Conservation (phyloP, 2,329 filamentous ascomycete genomes). For the Cercospora berteroae region DNA sequence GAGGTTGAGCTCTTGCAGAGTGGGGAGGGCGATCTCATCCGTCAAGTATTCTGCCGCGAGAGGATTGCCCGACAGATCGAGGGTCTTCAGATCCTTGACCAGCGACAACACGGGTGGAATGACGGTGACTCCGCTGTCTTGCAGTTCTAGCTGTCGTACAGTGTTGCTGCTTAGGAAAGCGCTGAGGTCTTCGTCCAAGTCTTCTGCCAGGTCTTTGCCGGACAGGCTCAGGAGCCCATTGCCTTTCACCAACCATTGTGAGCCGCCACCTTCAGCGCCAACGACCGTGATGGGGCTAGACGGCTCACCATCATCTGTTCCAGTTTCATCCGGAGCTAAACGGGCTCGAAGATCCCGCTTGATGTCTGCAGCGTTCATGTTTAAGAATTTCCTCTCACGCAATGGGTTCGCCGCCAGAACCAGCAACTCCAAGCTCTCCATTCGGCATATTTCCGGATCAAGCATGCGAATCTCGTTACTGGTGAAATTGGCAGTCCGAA, state of each 20-base stretch:
- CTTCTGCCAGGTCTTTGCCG: constrained; percentile 39
- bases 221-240: constrained; percentile 45
- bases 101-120: constrained; percentile 71
- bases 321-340: constrained; percentile 58
- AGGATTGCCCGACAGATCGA: constrained; percentile 45
- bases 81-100: constrained; percentile 60
- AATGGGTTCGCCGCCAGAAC: constrained; percentile 86
- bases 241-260: constrained; percentile 33
- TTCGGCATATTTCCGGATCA: constrained; percentile 72
- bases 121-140: constrained; percentile 70
- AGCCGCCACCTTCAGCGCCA: constrained; percentile 16
- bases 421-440: constrained; percentile 74
- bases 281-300: constrained; percentile 29
- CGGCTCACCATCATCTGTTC: constrained; percentile 20
- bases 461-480: constrained; percentile 78
- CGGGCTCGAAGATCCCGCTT: constrained; percentile 70
- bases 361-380: constrained; percentile 75
- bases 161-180: constrained; percentile 48
- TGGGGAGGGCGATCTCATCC: constrained; percentile 59
- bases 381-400: constrained; percentile 80
- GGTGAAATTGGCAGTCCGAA: constrained; percentile 78
- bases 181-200: constrained; percentile 43
- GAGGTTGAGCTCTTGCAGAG: constrained; percentile 74
- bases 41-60: constrained; percentile 64
- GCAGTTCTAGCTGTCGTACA: constrained; percentile 62